A percentile compares a stretch with the other conserved stretches of the same genome.
These are phyloP conservation scores for Cucurbita maxima DNA, from an alignment of 306 rosid genomes.

Conservation along the genomic window DNA sequence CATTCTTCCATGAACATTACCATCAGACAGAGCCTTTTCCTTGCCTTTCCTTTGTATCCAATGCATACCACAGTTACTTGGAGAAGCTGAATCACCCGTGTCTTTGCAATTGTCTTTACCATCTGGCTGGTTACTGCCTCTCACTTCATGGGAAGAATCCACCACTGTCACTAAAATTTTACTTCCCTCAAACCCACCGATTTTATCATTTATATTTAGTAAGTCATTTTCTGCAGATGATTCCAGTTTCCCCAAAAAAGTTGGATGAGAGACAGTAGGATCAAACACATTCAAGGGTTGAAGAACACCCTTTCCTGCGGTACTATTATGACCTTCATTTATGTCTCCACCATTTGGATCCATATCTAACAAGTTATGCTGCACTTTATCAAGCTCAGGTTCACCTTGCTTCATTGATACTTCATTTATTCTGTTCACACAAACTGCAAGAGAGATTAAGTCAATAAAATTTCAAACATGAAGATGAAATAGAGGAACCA, in stretches of 20 bases:
- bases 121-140: conserved; percentile 16
- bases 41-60: conserved; percentile 28
- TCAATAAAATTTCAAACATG: not conserved
- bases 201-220: conserved; percentile 13
- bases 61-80: conserved; percentile 24
- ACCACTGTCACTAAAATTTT: conserved; percentile 12
- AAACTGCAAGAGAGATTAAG: not conserved
- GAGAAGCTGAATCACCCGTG: conserved; percentile 24
- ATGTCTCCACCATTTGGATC: conserved; percentile 15
- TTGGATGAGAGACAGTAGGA: conserved; percentile 2
- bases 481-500: not conserved
- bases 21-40: conserved; percentile 42
- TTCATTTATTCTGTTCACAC: conserved; percentile 1
- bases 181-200: conserved; percentile 16
- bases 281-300: conserved; percentile 3
- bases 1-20: conserved; percentile 21
- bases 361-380: conserved; percentile 15
- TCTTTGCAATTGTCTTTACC: conserved; percentile 11
- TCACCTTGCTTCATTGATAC: conserved; percentile 17
- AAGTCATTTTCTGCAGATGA: conserved; percentile 45
- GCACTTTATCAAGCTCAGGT: conserved; percentile 15
- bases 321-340: conserved; percentile 14
- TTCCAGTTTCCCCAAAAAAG: conserved; percentile 24
- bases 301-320: conserved; percentile 13
- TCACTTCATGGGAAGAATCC: conserved; percentile 7